Base-by-base conservation (phyloP, 2,329 filamentous ascomycete species). In the Fusarium dlaminii region DNA sequence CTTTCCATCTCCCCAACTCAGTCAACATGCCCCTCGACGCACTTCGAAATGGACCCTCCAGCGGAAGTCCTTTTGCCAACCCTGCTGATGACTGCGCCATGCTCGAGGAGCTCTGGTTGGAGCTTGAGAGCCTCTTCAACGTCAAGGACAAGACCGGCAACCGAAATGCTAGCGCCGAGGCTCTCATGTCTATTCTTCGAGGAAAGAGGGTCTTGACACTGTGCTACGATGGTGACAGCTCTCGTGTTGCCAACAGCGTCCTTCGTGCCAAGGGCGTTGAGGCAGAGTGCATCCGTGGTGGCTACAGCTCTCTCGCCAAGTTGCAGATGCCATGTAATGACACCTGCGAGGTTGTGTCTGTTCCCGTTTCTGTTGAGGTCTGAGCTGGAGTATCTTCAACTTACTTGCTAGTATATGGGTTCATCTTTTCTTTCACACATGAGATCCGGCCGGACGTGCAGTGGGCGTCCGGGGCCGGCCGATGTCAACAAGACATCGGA, bases 151-250 rank as follows among this genome's bases (percentile, higher is more conserved):
- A 78, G 55, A 66, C 74, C 29, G 79, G 78, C 22, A 79, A 73
- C 30, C 74, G 78, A 18, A 79, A 80, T 55, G 56, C 74, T 8
- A 77, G 76, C 7, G 79, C 79, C 1, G 78, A 79, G 51, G 73
- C 73, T 27, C 58, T 82, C 24, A 72, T 80, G 64, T 72, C 74
- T 5, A 73, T 80, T 5, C 74, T 85, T 15, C 73, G 76, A 27
- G 80, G 78, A 12, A 83, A 83, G 57, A 83, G 81, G 32, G 80
- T 88, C 15, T 73, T 89, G 27, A 79, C 88, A 17, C 74, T 88
- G 17, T 89, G 87, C 73, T 89, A 89, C 60, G 81, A 87, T 57
- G 88, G 88, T 6, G 87, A 90, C 59, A 87, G 86, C 24, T 83
- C 88, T 11, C 81, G 88, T 8, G 84, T 90, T 17, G 87, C 87